phyloP scores from a whole-genome alignment of 805 yeast species.

The Candida oleophila region DNA sequence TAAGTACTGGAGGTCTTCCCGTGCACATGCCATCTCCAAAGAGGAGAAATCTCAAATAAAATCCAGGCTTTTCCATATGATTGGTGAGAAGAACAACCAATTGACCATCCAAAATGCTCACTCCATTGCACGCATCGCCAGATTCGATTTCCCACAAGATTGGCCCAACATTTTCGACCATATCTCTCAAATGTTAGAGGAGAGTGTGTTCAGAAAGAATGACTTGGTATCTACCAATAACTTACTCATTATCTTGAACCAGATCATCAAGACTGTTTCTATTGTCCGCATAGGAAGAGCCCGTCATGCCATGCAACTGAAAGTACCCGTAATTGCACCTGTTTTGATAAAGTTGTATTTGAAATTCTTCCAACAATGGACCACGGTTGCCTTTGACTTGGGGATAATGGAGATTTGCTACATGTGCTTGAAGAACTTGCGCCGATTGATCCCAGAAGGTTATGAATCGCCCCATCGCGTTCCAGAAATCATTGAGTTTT shows the following conservation, averaged over 20 bases:
- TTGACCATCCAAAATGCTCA: slow-evolving; percentile 82
- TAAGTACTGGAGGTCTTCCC: slow-evolving; percentile 75
- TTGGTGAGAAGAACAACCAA: slow-evolving; percentile 72
- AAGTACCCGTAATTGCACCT: slow-evolving; percentile 63
- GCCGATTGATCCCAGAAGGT: slow-evolving; percentile 76
- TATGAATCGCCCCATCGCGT: slow-evolving; percentile 67
- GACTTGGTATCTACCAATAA: slow-evolving; percentile 60
- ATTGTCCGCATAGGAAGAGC: slow-evolving; percentile 82
- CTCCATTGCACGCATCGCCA: slow-evolving; percentile 71
- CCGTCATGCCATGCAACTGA: slow-evolving; percentile 71
- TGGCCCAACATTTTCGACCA: slow-evolving; percentile 85
- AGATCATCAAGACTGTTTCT: slow-evolving; percentile 70
- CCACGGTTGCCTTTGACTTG: slow-evolving; percentile 41
- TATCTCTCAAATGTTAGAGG: slow-evolving; percentile 44
- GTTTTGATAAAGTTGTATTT: slow-evolving; percentile 59
- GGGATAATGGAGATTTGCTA: slow-evolving; percentile 74
- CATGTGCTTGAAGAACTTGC: slow-evolving; percentile 67
- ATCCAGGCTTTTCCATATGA: slow-evolving; percentile 52
- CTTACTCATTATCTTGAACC: slow-evolving; percentile 66
- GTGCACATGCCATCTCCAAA: slow-evolving; percentile 47
- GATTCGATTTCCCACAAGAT: slow-evolving; percentile 82
- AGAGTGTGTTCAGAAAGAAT: slow-evolving; percentile 37
- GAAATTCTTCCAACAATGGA: slow-evolving; percentile 64
- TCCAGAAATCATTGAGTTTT: slow-evolving; percentile 57
- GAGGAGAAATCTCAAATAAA: slow-evolving; percentile 73